phyloP scores from a whole-genome alignment of 345 rosid species.

The Capsella bursapastoris region DNA sequence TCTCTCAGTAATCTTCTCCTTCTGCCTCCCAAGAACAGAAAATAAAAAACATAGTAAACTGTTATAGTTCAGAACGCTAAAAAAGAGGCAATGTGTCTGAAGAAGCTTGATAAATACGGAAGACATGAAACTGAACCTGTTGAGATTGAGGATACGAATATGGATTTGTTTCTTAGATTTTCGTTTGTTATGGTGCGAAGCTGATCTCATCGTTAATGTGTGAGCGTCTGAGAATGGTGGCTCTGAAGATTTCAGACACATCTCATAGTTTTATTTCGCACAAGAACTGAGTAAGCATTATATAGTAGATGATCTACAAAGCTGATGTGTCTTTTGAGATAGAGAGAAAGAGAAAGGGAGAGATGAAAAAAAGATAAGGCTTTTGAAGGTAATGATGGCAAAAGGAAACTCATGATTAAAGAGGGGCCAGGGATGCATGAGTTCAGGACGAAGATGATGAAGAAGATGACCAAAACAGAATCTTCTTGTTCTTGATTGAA shows the following conservation, averaged over 20 bases:
- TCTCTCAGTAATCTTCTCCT: constrained; percentile 48
- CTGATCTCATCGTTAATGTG: constrained; percentile 14
- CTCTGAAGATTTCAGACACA: constrained; percentile 30
- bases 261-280: neutral
- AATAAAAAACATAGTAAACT: neutral
- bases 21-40: constrained; percentile 4
- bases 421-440: constrained; percentile 48
- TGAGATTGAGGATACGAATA: constrained; percentile 23
- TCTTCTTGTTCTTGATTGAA: constrained; percentile 29
- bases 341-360: constrained; percentile 26
- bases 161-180: constrained; percentile 20
- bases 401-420: constrained; percentile 59
- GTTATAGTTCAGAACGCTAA: constrained; percentile 1
- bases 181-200: constrained; percentile 18
- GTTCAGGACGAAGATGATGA: constrained; percentile 45
- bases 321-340: neutral
- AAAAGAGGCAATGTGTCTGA: constrained; percentile 14
- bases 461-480: constrained; percentile 32
- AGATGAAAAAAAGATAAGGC: constrained; percentile 25
- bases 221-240: constrained; percentile 11
- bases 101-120: neutral
- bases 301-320: neutral
- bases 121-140: constrained; percentile 34
- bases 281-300: constrained; percentile 27
- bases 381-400: constrained; percentile 65